A percentile compares a stretch with the other conserved stretches of the same genome.
Evolutionary conservation across 345 rosid species (phyloP).

Genomic region (Brassica cretica): DNA sequence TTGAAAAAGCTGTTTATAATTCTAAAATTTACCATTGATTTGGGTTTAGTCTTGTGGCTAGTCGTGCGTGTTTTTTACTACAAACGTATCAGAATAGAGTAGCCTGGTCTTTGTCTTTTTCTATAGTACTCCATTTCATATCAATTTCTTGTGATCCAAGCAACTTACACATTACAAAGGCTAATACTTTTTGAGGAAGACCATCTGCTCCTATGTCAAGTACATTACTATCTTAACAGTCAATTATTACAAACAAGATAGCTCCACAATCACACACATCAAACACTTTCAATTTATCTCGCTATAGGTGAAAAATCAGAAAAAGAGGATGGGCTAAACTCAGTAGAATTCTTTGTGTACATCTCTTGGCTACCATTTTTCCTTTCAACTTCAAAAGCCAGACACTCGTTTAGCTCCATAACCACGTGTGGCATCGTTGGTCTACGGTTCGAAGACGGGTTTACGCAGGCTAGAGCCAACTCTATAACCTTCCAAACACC

Average conservation of each 20-base stretch:
- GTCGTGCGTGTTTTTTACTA: too few relatives aligned
- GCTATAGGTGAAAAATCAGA: constrained; percentile 19
- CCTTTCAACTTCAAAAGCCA: constrained; percentile 36
- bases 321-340: constrained; percentile 1
- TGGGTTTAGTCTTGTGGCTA: too few relatives aligned
- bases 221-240: neutral
- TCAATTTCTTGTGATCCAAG: neutral
- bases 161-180: neutral
- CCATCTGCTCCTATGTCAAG: neutral
- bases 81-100: too few relatives aligned
- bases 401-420: constrained; percentile 45
- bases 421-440: constrained; percentile 45
- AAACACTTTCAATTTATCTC: neutral
- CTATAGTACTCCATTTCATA: neutral
- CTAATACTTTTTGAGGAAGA: neutral
- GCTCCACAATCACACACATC: neutral
- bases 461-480: constrained; percentile 46
- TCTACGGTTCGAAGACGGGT: constrained; percentile 32
- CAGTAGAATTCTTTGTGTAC: neutral
- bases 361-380: constrained; percentile 29
- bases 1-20: too few relatives aligned
- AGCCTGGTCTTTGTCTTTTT: neutral
- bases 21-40: too few relatives aligned
- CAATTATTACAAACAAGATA: neutral
- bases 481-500: constrained; percentile 51